Base-by-base conservation (phyloP, 2,329 filamentous ascomycete species). In the Stagonosporopsis chrysanthemi region DNA sequence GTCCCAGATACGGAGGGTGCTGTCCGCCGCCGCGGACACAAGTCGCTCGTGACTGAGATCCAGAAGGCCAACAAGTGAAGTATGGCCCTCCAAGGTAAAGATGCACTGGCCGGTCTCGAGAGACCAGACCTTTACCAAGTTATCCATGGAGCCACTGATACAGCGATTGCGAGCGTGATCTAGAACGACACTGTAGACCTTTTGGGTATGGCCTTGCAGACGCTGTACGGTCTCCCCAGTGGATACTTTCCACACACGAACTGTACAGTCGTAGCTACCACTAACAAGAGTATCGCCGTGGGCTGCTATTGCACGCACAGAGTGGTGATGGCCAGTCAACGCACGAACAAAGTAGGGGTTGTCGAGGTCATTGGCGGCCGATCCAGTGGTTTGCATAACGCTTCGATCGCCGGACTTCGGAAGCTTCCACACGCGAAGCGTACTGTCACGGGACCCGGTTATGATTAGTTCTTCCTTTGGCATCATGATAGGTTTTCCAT, bases 141-240 rank as follows among this genome's bases (percentile, higher is more conserved):
- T 97, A 75, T 99, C 95, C 95, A 99, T 99, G 6, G 93, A 97
- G 12, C 95, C 95, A 62, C 93, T 97, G 62, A 99, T 98, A 78
- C 95, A 99, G 38, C 94, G 90, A 71, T 96, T 96, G 57, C 95
- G 90, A 68, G 90, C 88, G 65, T 92, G 90, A 70, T 99, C 95
- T 22, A 98, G 81, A 8, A 99, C 95, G 8, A 99, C 95, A 59
- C 93, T 97, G 75, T 99, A 99, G 0, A 99, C 95, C 75, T 99
- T 98, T 74, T 94, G 88, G 0, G 86, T 85, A 73, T 99, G 95
- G 1, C 95, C 95, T 60, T 90, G 87, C 4, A 99, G 82, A 12
- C 92, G 87, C 70, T 97, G 91, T 3, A 95, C 75, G 7, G 90
- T 86, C 71, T 98, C 93, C 45, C 95, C 95, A 0, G 92, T 99